A percentile compares a stretch with the other conserved stretches of the same genome.
These are phyloP conservation scores for Apophysomyces elegans DNA, from an alignment of 371 early-diverging fungal species.

Conservation along the genomic window DNA sequence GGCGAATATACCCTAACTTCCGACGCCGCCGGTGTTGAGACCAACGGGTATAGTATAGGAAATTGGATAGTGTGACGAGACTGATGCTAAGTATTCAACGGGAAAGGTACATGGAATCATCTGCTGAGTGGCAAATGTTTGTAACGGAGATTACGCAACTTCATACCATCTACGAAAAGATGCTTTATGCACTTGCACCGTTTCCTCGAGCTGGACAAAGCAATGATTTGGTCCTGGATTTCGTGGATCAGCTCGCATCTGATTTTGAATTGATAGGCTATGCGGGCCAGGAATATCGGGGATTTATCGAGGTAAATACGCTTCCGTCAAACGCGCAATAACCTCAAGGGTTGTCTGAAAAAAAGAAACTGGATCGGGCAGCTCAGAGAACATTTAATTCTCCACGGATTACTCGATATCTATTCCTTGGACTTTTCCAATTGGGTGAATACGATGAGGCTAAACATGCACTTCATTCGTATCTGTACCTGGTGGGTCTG, in stretches of 20 bases:
- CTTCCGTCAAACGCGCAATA: too few relatives aligned
- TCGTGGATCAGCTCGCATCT: slow-evolving; percentile 64
- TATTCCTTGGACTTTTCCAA: slow-evolving; percentile 59
- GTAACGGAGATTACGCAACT: slow-evolving; percentile 59
- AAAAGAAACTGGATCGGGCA: slow-evolving; percentile 65
- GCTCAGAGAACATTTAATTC: slow-evolving; percentile 75
- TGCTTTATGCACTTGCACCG: slow-evolving; percentile 51
- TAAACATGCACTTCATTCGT: slow-evolving; percentile 66
- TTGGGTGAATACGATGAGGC: slow-evolving; percentile 81
- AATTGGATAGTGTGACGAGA: slow-evolving; percentile 10
- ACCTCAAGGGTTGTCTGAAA: too few relatives aligned
- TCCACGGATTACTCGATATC: slow-evolving; percentile 67
- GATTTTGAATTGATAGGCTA: slow-evolving; percentile 63
- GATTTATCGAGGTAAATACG: slow-evolving; percentile 49
- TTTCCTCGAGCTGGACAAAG: slow-evolving; percentile 74
- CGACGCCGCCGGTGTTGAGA: not conserved
- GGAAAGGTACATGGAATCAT: slow-evolving; percentile 14
- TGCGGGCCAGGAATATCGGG: slow-evolving; percentile 37
- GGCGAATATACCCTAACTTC: slow-evolving; percentile 2
- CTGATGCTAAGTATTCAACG: not conserved
- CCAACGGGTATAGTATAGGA: not conserved
- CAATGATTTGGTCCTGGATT: slow-evolving; percentile 61
- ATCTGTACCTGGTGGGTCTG: slow-evolving; percentile 59
- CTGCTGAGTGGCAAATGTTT: slow-evolving; percentile 35
- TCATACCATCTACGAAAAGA: slow-evolving; percentile 66